These are phyloP conservation scores for Eleusine indica DNA, from an alignment of 176 grass and related monocot species.

Conservation along the genomic window DNA sequence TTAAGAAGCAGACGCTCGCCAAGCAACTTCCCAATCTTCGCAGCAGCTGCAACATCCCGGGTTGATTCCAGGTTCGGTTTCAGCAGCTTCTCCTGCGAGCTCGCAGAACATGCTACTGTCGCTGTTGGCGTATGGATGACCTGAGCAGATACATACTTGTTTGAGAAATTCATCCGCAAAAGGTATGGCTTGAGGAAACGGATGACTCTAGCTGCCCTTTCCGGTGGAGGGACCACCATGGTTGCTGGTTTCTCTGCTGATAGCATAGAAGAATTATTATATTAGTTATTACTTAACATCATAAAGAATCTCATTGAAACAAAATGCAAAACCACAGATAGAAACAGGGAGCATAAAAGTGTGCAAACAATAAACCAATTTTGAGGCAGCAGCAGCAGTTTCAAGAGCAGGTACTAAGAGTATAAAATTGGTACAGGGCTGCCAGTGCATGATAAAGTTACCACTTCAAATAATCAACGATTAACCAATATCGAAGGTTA, in stretches of 20 bases:
- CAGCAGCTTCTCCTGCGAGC: conserved; percentile 77
- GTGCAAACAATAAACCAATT: not conserved
- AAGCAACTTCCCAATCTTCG: conserved; percentile 75
- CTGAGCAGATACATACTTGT: conserved; percentile 68
- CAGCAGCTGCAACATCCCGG: conserved; percentile 62
- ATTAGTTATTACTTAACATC: not conserved
- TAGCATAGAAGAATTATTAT: not conserved
- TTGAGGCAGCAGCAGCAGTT: not conserved
- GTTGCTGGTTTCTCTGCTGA: conserved; percentile 2
- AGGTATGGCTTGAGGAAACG: conserved; percentile 73
- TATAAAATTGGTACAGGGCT: not conserved
- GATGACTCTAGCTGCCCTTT: conserved; percentile 54
- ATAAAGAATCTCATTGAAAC: not conserved
- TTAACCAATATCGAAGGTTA: not conserved
- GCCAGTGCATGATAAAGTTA: not conserved
- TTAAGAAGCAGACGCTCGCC: conserved; percentile 74
- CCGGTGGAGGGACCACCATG: conserved; percentile 81
- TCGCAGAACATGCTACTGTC: conserved; percentile 60
- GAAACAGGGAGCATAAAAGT: not conserved
- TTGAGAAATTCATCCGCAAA: conserved; percentile 81
- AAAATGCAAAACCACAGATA: not conserved
- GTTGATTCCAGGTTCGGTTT: conserved; percentile 72
- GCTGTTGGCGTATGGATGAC: conserved; percentile 74
- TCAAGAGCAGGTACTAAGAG: not conserved
- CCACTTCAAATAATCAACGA: not conserved